These are phyloP conservation scores for Pseudofabraea citricarpa DNA, from an alignment of 2,329 filamentous ascomycete genomes.

Conservation along the genomic window DNA sequence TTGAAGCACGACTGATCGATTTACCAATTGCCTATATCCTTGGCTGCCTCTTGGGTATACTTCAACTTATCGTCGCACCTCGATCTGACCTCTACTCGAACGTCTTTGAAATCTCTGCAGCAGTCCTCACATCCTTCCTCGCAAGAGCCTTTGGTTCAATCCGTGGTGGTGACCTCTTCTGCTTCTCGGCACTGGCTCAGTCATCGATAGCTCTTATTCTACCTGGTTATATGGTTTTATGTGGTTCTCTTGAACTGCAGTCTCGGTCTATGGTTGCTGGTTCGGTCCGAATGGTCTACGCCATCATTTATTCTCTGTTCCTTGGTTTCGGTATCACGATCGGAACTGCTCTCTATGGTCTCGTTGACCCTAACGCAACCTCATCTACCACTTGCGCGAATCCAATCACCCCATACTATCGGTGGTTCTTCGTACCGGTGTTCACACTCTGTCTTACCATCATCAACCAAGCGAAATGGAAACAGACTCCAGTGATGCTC, in stretches of 20 bases:
- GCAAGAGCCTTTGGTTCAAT: slow-evolving; percentile 61
- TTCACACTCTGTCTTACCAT: slow-evolving; percentile 71
- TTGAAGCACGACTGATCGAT: slow-evolving; percentile 66
- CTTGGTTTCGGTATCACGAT: slow-evolving; percentile 54
- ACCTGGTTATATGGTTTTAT: slow-evolving; percentile 59
- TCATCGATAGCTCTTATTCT: slow-evolving; percentile 62
- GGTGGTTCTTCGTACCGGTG: slow-evolving; percentile 67
- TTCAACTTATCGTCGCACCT: slow-evolving; percentile 67
- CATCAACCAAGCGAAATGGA: slow-evolving; percentile 79
- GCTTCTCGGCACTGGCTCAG: slow-evolving; percentile 61
- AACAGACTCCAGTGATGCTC: slow-evolving; percentile 74
- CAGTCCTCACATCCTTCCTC: slow-evolving; percentile 57
- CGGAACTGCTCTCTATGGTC: slow-evolving; percentile 49
- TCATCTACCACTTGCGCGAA: slow-evolving; percentile 40
- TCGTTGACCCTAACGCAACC: slow-evolving; percentile 42
- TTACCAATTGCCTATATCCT: slow-evolving; percentile 67
- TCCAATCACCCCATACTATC: slow-evolving; percentile 44
- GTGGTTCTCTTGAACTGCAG: slow-evolving; percentile 50
- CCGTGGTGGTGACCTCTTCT: slow-evolving; percentile 43
- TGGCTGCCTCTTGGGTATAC: slow-evolving; percentile 62
- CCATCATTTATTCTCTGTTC: slow-evolving; percentile 53
- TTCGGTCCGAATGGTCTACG: slow-evolving; percentile 53
- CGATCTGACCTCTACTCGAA: slow-evolving; percentile 64
- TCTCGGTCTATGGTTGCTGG: slow-evolving; percentile 50
- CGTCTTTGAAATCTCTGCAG: slow-evolving; percentile 59